Evolutionary conservation across 202 grass and related monocot species (phyloP).

Genomic region (Setaria viridis): DNA sequence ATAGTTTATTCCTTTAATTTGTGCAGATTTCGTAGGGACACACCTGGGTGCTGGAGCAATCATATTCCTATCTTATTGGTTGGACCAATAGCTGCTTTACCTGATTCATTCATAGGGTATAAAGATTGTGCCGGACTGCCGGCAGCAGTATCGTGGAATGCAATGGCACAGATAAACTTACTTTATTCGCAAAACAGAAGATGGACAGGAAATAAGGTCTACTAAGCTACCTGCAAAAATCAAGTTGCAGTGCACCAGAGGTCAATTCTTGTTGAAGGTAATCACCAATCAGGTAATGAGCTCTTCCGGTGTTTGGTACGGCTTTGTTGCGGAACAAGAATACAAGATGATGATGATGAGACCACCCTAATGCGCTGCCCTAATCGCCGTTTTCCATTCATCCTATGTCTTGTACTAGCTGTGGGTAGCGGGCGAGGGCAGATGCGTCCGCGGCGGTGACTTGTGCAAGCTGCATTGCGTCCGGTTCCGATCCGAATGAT

Average conservation of each 20-base stretch:
- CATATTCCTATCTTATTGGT: slow-evolving; percentile 13
- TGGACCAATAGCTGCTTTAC: slow-evolving; percentile 3
- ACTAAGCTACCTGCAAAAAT: not conserved
- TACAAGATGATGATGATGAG: not conserved
- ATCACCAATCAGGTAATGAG: not conserved
- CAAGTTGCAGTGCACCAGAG: not conserved
- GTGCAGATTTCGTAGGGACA: slow-evolving; percentile 5
- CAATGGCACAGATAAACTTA: not conserved
- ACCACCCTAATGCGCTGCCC: slow-evolving; percentile 4
- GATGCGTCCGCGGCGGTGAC: slow-evolving; percentile 21
- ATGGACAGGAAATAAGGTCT: not conserved
- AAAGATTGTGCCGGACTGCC: not conserved
- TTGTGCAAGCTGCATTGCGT: slow-evolving; percentile 30
- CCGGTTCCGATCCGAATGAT: slow-evolving; percentile 27
- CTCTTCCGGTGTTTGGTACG: slow-evolving; percentile 12
- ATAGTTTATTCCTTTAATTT: not conserved
- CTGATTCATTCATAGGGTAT: slow-evolving; percentile 12
- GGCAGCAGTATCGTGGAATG: not conserved
- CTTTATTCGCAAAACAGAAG: not conserved
- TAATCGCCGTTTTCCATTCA: slow-evolving; percentile 16
- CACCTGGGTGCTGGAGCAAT: slow-evolving; percentile 28
- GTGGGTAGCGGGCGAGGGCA: not conserved
- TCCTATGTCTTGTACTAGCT: not conserved
- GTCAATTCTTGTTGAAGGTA: slow-evolving; percentile 23
- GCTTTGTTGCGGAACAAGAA: not conserved